A percentile compares a stretch with the other conserved stretches of the same genome.
Evolutionary conservation across 306 rosid species (phyloP).

Genomic region (Quercus alba): DNA sequence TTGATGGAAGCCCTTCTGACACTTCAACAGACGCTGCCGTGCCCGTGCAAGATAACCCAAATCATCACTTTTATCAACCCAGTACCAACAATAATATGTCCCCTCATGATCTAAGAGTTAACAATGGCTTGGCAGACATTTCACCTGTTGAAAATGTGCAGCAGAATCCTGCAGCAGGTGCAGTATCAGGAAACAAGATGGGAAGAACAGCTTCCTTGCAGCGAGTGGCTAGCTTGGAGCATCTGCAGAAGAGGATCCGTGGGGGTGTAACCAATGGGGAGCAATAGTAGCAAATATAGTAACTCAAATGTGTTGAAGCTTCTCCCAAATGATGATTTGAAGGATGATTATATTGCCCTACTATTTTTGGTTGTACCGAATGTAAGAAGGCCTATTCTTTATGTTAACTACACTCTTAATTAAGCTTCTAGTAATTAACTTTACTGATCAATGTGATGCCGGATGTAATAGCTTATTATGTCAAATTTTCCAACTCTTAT

Average conservation of each 20-base stretch:
- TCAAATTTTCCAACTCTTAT: background rate
- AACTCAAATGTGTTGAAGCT: conserved; percentile 13
- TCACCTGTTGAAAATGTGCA: conserved; percentile 48
- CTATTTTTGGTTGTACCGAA: conserved; percentile 11
- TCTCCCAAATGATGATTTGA: background rate
- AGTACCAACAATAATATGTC: conserved; percentile 32
- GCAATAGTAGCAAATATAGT: conserved; percentile 26
- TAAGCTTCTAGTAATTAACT: conserved; percentile 15
- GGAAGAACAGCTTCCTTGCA: conserved; percentile 53
- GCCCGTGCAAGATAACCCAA: conserved; percentile 59
- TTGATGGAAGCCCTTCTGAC: conserved; percentile 69
- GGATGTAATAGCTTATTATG: conserved; percentile 9
- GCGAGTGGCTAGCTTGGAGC: conserved; percentile 96
- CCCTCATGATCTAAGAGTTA: conserved; percentile 37
- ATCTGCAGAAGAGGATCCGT: conserved; percentile 86
- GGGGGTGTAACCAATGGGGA: conserved; percentile 49
- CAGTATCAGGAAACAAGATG: conserved; percentile 45
- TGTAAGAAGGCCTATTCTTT: conserved; percentile 28
- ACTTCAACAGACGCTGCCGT: conserved; percentile 68
- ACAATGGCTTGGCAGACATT: conserved; percentile 41
- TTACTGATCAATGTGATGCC: conserved; percentile 15
- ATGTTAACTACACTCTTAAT: conserved; percentile 26
- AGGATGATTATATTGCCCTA: conserved; percentile 16
- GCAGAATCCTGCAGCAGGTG: conserved; percentile 32
- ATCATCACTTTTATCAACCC: conserved; percentile 46